Percentiles rank a stretch among this genome's conserved stretches.
phyloP scores from a whole-genome alignment of 306 rosid genomes.

The Malus sieversii region DNA sequence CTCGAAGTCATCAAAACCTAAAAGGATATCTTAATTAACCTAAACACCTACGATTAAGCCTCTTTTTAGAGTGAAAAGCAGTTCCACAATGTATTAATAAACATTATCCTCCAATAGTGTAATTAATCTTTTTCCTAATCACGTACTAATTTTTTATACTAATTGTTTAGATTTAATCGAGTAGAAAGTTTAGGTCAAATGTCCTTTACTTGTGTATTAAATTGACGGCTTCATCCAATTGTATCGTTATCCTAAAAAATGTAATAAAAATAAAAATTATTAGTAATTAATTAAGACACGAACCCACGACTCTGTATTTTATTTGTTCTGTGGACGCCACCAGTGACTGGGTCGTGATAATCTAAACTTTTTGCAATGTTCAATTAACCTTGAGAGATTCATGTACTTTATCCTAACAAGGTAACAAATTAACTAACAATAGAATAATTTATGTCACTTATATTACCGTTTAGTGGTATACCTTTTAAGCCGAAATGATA shows the following conservation, averaged over 20 bases:
- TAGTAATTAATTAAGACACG: neutral
- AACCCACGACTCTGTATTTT: neutral
- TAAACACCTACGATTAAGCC: neutral
- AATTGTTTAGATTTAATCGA: constrained; percentile 8
- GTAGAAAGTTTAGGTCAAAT: constrained; percentile 30
- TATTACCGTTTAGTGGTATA: no score
- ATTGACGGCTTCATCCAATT: neutral
- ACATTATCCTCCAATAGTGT: constrained; percentile 22
- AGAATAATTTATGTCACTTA: neutral
- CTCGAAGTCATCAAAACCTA: neutral
- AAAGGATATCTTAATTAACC: neutral
- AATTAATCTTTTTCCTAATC: neutral
- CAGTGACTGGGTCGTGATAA: neutral
- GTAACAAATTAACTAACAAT: neutral
- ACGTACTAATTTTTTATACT: neutral
- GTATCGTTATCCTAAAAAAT: neutral
- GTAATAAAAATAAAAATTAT: neutral
- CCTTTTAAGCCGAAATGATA: no score
- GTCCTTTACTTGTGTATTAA: neutral
- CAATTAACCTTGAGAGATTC: neutral
- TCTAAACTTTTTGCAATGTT: neutral
- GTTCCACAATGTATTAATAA: neutral
- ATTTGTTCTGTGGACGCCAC: neutral
- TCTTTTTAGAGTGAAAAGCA: neutral
- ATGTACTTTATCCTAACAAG: neutral